phyloP scores from a whole-genome alignment of 2,329 filamentous ascomycete genomes.

The Aspergillus eucalypticola region DNA sequence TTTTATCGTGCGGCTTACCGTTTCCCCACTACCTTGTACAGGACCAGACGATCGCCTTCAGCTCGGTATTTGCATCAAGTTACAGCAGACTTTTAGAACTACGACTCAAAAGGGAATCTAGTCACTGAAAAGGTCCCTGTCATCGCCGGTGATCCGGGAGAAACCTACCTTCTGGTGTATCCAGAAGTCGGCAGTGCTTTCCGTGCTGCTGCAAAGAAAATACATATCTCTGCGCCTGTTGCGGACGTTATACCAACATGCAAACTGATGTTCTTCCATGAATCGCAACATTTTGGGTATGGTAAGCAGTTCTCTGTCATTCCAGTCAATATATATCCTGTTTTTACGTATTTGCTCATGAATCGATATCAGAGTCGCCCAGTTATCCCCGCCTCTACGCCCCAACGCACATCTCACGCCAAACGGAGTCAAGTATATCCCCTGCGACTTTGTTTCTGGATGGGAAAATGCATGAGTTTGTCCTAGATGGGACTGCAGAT shows the following conservation, averaged over 20 bases:
- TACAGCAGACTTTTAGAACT: conserved; percentile 23
- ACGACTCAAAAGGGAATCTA: conserved; percentile 22
- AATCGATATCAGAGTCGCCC: conserved; percentile 18
- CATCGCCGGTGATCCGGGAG: conserved; percentile 24
- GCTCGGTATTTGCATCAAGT: conserved; percentile 25
- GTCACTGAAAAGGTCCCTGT: conserved; percentile 22
- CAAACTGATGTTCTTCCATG: conserved; percentile 30
- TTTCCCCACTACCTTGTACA: no score
- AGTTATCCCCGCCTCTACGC: conserved; percentile 28
- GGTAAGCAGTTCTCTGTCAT: conserved; percentile 12
- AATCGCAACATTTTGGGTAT: conserved; percentile 28
- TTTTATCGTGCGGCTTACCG: no score
- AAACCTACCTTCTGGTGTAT: conserved; percentile 26
- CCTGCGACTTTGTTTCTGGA: conserved; percentile 25
- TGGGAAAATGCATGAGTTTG: conserved; percentile 30
- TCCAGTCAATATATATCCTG: neutral
- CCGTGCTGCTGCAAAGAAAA: conserved; percentile 19
- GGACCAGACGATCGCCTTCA: no score
- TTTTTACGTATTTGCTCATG: conserved; percentile 13
- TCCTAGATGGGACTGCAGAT: conserved; percentile 28
- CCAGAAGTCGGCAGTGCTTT: conserved; percentile 24
- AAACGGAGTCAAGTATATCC: conserved; percentile 25
- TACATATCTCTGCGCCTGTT: conserved; percentile 13
- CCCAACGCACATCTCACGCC: conserved; percentile 20
- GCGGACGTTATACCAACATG: conserved; percentile 22